A percentile compares a stretch with the other conserved stretches of the same genome.
Evolutionary conservation across 2,329 filamentous ascomycete genomes (phyloP).

Genomic region (Sporothrix luriei): DNA sequence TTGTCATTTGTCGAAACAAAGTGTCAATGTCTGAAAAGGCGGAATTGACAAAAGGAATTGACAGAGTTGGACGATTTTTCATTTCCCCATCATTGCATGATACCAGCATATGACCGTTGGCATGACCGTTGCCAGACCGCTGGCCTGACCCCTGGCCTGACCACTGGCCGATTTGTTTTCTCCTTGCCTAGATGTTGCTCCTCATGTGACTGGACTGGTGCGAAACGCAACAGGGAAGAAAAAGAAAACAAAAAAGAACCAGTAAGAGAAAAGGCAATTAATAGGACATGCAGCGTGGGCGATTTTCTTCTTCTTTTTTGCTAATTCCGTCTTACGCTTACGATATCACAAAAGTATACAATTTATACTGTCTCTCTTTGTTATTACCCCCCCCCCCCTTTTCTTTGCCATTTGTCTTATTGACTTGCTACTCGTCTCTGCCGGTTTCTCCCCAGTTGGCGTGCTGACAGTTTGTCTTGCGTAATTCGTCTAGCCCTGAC

Average conservation of each 20-base stretch:
- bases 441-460: background rate
- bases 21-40: background rate
- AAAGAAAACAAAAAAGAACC: background rate
- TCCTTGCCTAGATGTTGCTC: background rate
- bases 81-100: background rate
- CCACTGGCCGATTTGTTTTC: conserved; percentile 7
- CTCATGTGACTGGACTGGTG: no score
- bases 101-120: background rate
- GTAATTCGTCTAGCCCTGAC: conserved; percentile 5
- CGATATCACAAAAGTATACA: background rate
- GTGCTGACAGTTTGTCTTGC: conserved; percentile 6
- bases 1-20: background rate
- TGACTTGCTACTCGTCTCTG: background rate
- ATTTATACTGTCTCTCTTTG: background rate
- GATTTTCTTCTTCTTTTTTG: background rate
- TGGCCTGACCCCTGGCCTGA: no score
- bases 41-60: background rate
- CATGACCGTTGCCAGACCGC: background rate
- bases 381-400: background rate
- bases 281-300: background rate
- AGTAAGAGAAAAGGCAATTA: background rate
- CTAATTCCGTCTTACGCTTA: background rate
- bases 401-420: background rate
- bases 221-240: background rate
- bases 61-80: background rate